phyloP scores from a whole-genome alignment of 192 early-diverging fungal species.

The Entomortierella parvispora region DNA sequence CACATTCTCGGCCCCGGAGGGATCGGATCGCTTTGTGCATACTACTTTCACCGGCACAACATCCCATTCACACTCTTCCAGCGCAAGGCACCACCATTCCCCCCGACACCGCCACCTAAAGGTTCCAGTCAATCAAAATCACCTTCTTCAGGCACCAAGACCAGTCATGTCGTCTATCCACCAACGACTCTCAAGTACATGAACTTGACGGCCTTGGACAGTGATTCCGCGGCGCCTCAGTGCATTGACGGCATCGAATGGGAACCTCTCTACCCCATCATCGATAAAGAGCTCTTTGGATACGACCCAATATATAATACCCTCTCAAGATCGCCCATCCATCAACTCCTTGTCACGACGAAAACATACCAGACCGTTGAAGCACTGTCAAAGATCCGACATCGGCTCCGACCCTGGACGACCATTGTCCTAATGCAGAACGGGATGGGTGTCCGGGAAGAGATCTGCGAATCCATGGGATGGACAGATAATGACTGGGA shows the following conservation, averaged over 20 bases:
- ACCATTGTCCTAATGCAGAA: conserved; percentile 75
- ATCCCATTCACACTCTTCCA: conserved; percentile 68
- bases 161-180: not conserved
- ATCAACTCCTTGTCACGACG: conserved; percentile 66
- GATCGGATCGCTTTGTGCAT: conserved; percentile 73
- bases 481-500: conserved; percentile 62
- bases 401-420: conserved; percentile 58
- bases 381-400: conserved; percentile 59
- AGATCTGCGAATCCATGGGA: conserved; percentile 56
- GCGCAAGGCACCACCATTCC: conserved; percentile 57
- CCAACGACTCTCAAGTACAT: conserved; percentile 51
- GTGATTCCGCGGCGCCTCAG: conserved; percentile 34
- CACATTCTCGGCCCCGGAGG: conserved; percentile 77
- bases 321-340: conserved; percentile 54
- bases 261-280: conserved; percentile 31
- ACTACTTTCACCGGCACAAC: conserved; percentile 59
- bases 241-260: conserved; percentile 49
- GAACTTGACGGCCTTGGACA: conserved; percentile 14
- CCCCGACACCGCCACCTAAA: conserved; percentile 41
- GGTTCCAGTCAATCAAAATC: conserved; percentile 1
- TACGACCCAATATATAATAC: conserved; percentile 37
- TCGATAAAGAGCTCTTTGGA: conserved; percentile 18
- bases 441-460: conserved; percentile 69
- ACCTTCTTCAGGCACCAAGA: not conserved
- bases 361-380: conserved; percentile 71